A percentile compares a stretch with the other conserved stretches of the same genome.
Evolutionary conservation across 2,329 filamentous ascomycete species (phyloP).

Genomic region (Alternaria ethzedia): DNA sequence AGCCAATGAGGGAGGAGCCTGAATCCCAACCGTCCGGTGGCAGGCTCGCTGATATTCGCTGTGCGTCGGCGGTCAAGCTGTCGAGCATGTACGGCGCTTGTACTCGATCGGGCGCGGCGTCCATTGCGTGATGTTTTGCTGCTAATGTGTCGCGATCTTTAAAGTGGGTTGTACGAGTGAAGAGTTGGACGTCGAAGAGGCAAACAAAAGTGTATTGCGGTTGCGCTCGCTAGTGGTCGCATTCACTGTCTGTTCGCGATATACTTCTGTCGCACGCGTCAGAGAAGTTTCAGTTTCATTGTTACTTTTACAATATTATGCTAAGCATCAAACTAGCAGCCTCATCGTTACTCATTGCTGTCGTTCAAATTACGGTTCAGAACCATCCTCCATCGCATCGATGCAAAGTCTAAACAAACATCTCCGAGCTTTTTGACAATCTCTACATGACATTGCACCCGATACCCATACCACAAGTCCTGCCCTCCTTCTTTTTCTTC

Average conservation of each 20-base stretch:
- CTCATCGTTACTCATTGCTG: neutral
- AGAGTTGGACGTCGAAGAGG: neutral
- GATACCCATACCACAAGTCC: neutral
- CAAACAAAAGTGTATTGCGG: neutral
- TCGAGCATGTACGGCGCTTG: slow-evolving; percentile 22
- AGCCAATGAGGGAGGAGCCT: slow-evolving; percentile 1
- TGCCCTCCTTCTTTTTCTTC: neutral
- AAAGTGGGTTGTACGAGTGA: neutral
- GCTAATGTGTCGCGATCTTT: neutral
- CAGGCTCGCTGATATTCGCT: slow-evolving; percentile 19
- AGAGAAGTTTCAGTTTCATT: neutral
- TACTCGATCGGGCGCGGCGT: neutral
- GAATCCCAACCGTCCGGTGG: slow-evolving; percentile 24
- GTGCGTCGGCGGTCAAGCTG: slow-evolving; percentile 17
- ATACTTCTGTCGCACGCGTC: neutral
- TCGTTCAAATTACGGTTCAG: neutral
- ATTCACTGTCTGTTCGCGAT: neutral
- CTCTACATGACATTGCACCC: slow-evolving; percentile 28
- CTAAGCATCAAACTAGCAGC: neutral
- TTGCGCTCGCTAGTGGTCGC: neutral
- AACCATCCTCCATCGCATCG: neutral
- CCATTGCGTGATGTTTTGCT: neutral
- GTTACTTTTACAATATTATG: neutral
- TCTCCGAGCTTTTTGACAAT: neutral
- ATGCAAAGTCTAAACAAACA: neutral